Conservation (phyloP, 768 basidiomycete species). For the Rhodotorula sphaerocarpa region DNA sequence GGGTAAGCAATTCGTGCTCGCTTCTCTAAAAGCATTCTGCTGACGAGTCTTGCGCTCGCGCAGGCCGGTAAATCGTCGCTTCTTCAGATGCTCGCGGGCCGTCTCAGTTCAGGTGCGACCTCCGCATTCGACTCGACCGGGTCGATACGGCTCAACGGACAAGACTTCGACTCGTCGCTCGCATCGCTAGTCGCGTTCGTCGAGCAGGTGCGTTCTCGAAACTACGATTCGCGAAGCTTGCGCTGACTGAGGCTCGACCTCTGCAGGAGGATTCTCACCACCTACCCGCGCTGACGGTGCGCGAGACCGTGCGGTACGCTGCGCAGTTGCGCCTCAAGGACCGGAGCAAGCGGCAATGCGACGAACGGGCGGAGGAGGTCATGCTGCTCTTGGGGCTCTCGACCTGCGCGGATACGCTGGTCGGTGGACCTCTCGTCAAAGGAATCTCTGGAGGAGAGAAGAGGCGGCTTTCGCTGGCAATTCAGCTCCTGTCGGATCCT, state of each 20-base stretch:
- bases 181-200: conserved; percentile 43
- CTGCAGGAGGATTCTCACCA: conserved; percentile 45
- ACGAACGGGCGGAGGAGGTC: conserved; percentile 49
- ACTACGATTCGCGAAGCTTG: too few species aligned
- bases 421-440: conserved; percentile 46
- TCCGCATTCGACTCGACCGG: conserved; percentile 43
- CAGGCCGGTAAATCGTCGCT: conserved; percentile 44
- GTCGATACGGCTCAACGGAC: conserved; percentile 42
- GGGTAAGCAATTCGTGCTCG: conserved; percentile 24
- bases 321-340: conserved; percentile 45
- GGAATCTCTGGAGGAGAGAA: conserved; percentile 53
- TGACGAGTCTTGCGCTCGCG: neutral
- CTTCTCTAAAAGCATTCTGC: conserved; percentile 16
- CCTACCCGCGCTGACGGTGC: conserved; percentile 41
- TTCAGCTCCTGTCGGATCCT: conserved; percentile 46
- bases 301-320: conserved; percentile 46
- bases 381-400: conserved; percentile 49
- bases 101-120: conserved; percentile 41
- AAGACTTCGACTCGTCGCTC: conserved; percentile 24
- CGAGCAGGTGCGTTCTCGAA: conserved; percentile 39
- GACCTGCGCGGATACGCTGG: conserved; percentile 49
- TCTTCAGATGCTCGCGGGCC: conserved; percentile 44
- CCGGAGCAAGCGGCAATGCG: conserved; percentile 42
- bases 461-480: conserved; percentile 48
- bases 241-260: neutral